Evolutionary conservation across 306 rosid genomes (phyloP), one percentile per base, ranked within the genome.

Genomic region (Arachis stenosperma): DNA sequence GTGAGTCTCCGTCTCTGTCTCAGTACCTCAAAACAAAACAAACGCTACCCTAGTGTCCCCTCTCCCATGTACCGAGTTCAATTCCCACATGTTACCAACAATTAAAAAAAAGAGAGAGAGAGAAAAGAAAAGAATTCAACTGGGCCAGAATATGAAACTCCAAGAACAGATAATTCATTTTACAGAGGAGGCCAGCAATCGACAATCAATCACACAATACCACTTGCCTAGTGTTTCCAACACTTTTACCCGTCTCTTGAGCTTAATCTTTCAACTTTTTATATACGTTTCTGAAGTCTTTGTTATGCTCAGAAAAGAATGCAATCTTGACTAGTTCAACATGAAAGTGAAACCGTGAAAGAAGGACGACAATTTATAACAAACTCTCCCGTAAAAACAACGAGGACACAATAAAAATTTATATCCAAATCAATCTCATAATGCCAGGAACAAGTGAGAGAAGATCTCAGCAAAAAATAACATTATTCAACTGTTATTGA

Each of bases 401-500:
- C 75, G 74, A 63, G 54, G 73, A 71, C 17, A 71, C 9, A 72
- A 37, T 46, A n/a, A 42, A 80, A 69, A 43, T 67, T 51, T 27
- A 71, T 47, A 72, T 82, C 72, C 64, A 60, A 71, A 69, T 51
- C 36, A 33, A 73, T 22, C 52, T 61, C 17, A 60, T 41, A 17
- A 67, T 53, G 15, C 42, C 65, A 41, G 60, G 29, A 61, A 65
- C 10, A 55, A 37, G 70, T 29, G 72, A 43, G 29, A 67, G 60
- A 71, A 54, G 29, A 62, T 55, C 62, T 76, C 81, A 41, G 65
- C 82, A 62, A 71, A 76, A 76, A 67, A 64, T 55, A 57, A 78
- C 78, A 77, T 70, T 48, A 70, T 82, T 85, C 51, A 40, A 63
- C 65, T 13, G 67, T 78, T 73, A 46, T 60, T 73, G 67, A 78